phyloP scores from a whole-genome alignment of 2,329 filamentous ascomycete genomes.

The Passalora sequoiae region DNA sequence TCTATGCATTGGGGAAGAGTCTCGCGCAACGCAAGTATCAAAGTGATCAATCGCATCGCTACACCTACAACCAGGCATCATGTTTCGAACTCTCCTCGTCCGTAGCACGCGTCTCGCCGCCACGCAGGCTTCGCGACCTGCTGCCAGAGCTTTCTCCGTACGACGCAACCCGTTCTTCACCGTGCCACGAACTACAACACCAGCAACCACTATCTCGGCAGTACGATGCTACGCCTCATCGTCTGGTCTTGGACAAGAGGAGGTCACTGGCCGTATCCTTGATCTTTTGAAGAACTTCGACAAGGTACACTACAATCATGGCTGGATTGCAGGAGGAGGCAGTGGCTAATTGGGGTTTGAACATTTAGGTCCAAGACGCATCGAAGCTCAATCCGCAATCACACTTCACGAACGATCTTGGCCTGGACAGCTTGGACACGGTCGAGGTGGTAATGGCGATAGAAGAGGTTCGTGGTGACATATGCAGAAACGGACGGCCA shows the following conservation, averaged over 20 bases:
- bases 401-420: conserved; percentile 96
- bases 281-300: conserved; percentile 93
- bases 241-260: conserved; percentile 69
- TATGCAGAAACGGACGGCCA: conserved; percentile 13
- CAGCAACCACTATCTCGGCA: conserved; percentile 61
- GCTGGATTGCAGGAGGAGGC: background rate
- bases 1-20: background rate
- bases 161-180: conserved; percentile 53
- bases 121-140: conserved; percentile 54
- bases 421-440: conserved; percentile 93
- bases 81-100: conserved; percentile 87
- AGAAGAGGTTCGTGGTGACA: conserved; percentile 66
- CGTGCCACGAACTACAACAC: conserved; percentile 53
- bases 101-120: conserved; percentile 60
- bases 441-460: conserved; percentile 99
- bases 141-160: conserved; percentile 39
- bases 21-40: conserved; percentile 2
- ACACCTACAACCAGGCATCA: conserved; percentile 43
- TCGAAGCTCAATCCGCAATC: conserved; percentile 69
- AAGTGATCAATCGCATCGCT: conserved; percentile 2
- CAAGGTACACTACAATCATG: conserved; percentile 60
- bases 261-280: conserved; percentile 88
- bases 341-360: conserved; percentile 20
- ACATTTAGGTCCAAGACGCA: conserved; percentile 56
- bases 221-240: conserved; percentile 83